phyloP scores from a whole-genome alignment of 768 basidiomycete genomes.

The Tulasnella sp. region DNA sequence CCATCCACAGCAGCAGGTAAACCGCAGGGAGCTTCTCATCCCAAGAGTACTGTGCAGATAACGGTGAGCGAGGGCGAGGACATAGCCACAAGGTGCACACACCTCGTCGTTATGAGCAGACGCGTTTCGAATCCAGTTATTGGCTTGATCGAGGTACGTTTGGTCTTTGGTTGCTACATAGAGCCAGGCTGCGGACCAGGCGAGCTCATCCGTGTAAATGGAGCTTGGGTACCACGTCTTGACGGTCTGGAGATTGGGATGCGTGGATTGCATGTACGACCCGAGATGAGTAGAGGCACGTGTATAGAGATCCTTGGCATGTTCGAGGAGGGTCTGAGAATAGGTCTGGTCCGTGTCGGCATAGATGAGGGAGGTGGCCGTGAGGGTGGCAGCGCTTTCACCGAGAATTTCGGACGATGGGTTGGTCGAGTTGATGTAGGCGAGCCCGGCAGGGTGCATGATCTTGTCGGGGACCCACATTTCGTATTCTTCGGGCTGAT shows the following conservation, averaged over 20 bases:
- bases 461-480: slow-evolving; percentile 1
- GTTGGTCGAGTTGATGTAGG: slow-evolving; percentile 13
- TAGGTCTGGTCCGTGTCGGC: not conserved
- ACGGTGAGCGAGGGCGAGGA: not conserved
- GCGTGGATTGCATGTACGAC: not conserved
- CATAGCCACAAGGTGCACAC: not conserved
- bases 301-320: slow-evolving; percentile 6
- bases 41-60: slow-evolving; percentile 1
- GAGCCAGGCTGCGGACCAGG: slow-evolving; percentile 5
- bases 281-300: not conserved
- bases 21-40: slow-evolving; percentile 4
- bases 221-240: slow-evolving; percentile 9
- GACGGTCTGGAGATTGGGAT: slow-evolving; percentile 2
- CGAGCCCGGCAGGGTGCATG: not conserved
- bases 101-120: slow-evolving; percentile 1
- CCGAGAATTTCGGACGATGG: slow-evolving; percentile 12
- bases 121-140: not conserved
- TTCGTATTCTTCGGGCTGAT: slow-evolving; percentile 12
- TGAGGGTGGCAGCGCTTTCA: not conserved
- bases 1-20: not conserved
- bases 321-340: not conserved
- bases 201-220: not conserved
- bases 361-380: slow-evolving; percentile 3
- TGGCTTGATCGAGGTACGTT: not conserved
- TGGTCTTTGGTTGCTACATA: slow-evolving; percentile 9